Evolutionary conservation across 768 basidiomycete species (phyloP).

Genomic region (Lactarius deliciosus): DNA sequence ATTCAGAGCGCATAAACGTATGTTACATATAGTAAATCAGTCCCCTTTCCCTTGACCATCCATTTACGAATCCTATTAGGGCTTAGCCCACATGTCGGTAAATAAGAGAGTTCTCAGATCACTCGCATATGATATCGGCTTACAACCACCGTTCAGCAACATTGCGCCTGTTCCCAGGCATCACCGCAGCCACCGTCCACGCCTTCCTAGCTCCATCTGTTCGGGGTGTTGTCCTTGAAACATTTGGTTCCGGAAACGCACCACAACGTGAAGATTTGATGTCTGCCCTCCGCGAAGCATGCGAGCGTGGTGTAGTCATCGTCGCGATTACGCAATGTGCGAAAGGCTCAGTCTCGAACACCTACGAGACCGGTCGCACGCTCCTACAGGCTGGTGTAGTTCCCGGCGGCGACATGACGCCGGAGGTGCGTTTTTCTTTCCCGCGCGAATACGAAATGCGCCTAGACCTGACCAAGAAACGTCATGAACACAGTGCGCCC

Average conservation of each 20-base stretch:
- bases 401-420: conserved; percentile 90
- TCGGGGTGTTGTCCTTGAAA: conserved; percentile 83
- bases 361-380: conserved; percentile 76
- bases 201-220: conserved; percentile 76
- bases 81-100: conserved; percentile 81
- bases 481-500: conserved; percentile 61
- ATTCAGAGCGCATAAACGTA: conserved; percentile 81
- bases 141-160: conserved; percentile 51
- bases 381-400: conserved; percentile 75
- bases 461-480: not conserved
- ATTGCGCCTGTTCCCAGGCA: conserved; percentile 85
- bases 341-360: conserved; percentile 82
- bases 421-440: conserved; percentile 59
- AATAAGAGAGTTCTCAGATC: conserved; percentile 31
- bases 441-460: not conserved
- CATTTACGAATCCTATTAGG: conserved; percentile 46
- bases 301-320: conserved; percentile 78
- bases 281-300: conserved; percentile 75
- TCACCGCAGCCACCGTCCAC: conserved; percentile 67
- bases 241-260: conserved; percentile 92
- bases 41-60: conserved; percentile 1
- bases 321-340: conserved; percentile 91
- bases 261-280: conserved; percentile 78
- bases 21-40: conserved; percentile 1
- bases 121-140: not conserved